Evolutionary conservation across 108 stramenopile genomes (phyloP), one percentile per base, ranked within the genome.

Genomic region (Conticribra weissflogii): DNA sequence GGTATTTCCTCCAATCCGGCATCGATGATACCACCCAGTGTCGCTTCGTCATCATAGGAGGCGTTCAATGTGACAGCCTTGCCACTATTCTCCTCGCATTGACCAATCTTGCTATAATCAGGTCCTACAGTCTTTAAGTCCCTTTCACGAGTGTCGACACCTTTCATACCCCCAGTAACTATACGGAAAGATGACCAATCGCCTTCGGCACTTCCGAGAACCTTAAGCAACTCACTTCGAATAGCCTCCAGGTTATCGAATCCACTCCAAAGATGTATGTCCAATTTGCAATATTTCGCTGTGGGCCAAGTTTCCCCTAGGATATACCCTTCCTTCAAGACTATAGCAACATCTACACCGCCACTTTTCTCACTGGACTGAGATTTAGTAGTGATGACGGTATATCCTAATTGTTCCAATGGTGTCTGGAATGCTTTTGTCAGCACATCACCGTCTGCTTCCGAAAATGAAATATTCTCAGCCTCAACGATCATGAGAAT

Each of bases 111-210:
- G 21, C 52, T 28, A 48, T 65, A 29, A 51, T 73, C 72, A 50
- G 92, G 92, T 15, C 92, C 92, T 36, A 82, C 79, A 24, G 75
- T 76, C 53, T 76, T 79, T 47, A 77, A 79, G 63, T 93, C 92
- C 14, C 83, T 76, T 36, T 78, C 68, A 83, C 92, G 87, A 56
- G 83, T 81, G 23, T 68, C 36, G 1, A 68, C 59, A 53, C 86
- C 89, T 54, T 74, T 78, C 86, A 91, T 91, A 16, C 89, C 89
- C 28, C 86, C 86, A 52, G 82, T 84, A 25, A 91, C 85, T 65
- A 91, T 80, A 15, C 89, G 81, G 60, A 79, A 91, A 12, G 66
- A 74, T 2, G 84, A 78, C 63, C 62, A 54, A 29, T 64, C 68
- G 41, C 66, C 75, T 9, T 62, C 65, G 22, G 31, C 28, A 22